phyloP scores from a whole-genome alignment of 176 grass and related monocot species.

The Juncus inflexus region DNA sequence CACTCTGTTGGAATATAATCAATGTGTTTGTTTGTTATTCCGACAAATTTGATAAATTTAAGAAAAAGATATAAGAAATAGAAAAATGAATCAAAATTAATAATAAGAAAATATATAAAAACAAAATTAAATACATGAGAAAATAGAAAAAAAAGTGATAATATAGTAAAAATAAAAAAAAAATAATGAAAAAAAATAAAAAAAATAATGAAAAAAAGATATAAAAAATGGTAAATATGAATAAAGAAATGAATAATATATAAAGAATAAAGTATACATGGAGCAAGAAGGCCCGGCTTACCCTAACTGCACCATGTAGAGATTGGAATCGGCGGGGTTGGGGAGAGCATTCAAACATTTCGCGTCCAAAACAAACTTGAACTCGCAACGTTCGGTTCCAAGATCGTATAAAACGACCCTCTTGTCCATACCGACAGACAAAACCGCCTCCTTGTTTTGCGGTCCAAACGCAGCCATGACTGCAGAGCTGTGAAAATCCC shows the following conservation, averaged over 20 bases:
- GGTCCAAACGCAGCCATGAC: slow-evolving; percentile 83
- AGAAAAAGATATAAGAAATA: no score
- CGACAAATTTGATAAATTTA: no score
- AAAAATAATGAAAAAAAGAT: no score
- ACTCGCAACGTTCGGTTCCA: slow-evolving; percentile 50
- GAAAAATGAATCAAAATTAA: no score
- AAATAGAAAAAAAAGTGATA: slow-evolving; percentile 72
- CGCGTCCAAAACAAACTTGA: slow-evolving; percentile 64
- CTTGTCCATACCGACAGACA: slow-evolving; percentile 86
- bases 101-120: no score
- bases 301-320: slow-evolving; percentile 93
- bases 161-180: slow-evolving; percentile 33
- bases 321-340: slow-evolving; percentile 77
- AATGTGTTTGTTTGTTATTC: no score
- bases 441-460: slow-evolving; percentile 64
- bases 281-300: slow-evolving; percentile 75
- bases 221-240: no score
- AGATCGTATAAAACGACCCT: slow-evolving; percentile 77
- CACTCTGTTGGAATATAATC: slow-evolving; percentile 28
- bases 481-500: slow-evolving; percentile 63
- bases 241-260: no score
- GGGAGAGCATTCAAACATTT: slow-evolving; percentile 89
- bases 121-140: slow-evolving; percentile 65
- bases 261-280: slow-evolving; percentile 36
- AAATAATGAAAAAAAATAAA: no score